Conservation (phyloP, 108 stramenopile species). For the Asterionellopsis glacialis region DNA sequence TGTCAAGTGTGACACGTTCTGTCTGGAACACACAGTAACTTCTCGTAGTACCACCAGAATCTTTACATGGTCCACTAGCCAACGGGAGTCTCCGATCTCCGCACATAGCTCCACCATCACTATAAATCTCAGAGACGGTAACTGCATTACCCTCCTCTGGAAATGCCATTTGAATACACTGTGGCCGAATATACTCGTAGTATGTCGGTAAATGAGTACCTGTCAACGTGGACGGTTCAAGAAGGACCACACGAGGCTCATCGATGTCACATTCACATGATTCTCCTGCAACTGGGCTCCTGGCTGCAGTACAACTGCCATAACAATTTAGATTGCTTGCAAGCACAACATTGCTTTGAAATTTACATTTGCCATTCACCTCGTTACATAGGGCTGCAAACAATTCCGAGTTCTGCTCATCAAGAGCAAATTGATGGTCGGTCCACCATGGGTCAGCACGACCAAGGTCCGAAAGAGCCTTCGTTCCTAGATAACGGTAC, state of each 20-base stretch:
- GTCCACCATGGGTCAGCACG: background rate
- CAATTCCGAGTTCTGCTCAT: background rate
- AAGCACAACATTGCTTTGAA: background rate
- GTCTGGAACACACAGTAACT: background rate
- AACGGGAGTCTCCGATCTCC: conserved; percentile 1
- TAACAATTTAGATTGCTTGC: background rate
- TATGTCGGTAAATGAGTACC: background rate
- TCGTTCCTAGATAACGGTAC: conserved; percentile 44
- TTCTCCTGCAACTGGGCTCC: background rate
- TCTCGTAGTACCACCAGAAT: background rate
- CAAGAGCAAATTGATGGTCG: background rate
- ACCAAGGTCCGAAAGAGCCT: background rate
- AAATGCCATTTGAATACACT: conserved; percentile 9
- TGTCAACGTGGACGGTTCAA: too few species aligned
- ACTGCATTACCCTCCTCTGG: conserved; percentile 1
- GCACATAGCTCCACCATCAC: background rate
- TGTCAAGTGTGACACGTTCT: background rate
- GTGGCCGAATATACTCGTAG: conserved; percentile 10
- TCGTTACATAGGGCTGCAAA: background rate
- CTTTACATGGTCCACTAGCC: background rate
- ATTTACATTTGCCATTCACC: background rate
- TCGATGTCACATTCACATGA: conserved; percentile 4
- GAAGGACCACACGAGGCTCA: background rate
- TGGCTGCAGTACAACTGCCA: background rate
- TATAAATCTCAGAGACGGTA: background rate